Base-by-base conservation (phyloP, 2,329 filamentous ascomycete species). In the Cladophialophora bantiana region DNA sequence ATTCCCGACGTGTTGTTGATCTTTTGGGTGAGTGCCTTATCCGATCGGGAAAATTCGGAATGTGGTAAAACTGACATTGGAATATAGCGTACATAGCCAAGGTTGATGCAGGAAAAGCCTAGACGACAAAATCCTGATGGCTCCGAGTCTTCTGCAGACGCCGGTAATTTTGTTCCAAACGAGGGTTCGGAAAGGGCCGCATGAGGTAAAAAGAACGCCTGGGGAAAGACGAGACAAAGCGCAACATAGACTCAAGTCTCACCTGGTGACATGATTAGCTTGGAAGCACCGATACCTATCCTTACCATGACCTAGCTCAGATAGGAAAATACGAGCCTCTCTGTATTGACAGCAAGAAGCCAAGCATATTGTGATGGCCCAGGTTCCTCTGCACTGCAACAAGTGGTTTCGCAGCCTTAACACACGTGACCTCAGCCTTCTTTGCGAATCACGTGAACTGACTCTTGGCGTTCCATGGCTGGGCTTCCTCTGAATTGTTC, bases 1-100 rank as follows among this genome's bases (percentile, higher is more conserved):
- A 99, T 91, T 96, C 92, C 83, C 94, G 94, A 86, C 95, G 91
- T 89, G 91, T 94, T 77, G 85, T 94, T 75, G 91, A 95, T 84
- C 90, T 95, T 77, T 79, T 82, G 71, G 70, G 79, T 81, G 78
- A 78, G 78, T 75, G 50, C 60, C n/a, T 50, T 60, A 48, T 62
- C 45, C 38, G 20, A 40, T 64, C 61, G 67, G 58, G 59, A 66
- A 36, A 57, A 61, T 38, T 66, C 59, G 65, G 66, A 35, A 59
- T 18, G 26, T 36, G 40, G 36, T 59, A 57, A 48, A 48, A 71
- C 77, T 80, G 69, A 78, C 72, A 32, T 36, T 18, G 45, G 35
- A 45, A 40, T 62, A 42, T 88, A 80, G 85, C 86, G 83, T 90
- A 93, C 86, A 87, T 94, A 77, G 85, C 90, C 82, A 91, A 92